Conservation (phyloP, 345 rosid species). For the Moricandia arvensis region DNA sequence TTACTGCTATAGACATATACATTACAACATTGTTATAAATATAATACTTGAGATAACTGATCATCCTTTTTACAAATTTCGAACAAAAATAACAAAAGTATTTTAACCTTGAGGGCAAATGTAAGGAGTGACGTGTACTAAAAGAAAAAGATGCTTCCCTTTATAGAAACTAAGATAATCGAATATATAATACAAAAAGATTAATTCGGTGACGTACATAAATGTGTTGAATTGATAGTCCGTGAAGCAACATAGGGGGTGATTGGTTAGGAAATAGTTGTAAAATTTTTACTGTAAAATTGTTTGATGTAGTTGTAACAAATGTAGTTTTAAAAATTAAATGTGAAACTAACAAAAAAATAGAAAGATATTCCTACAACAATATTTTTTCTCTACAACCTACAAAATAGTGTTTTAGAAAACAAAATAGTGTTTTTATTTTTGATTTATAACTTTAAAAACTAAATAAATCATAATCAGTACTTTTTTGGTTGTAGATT, state of each 20-base stretch:
- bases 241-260: constrained; percentile 32
- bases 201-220: constrained; percentile 31
- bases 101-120: neutral
- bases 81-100: neutral
- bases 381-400: too few relatives aligned
- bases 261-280: too few relatives aligned
- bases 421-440: too few relatives aligned
- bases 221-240: constrained; percentile 31
- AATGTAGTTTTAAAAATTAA: too few relatives aligned
- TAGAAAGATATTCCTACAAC: too few relatives aligned
- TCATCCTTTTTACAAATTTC: neutral
- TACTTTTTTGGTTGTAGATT: too few relatives aligned
- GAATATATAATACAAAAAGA: neutral
- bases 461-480: too few relatives aligned
- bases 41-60: neutral
- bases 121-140: constrained; percentile 5
- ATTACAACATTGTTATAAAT: neutral
- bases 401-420: too few relatives aligned
- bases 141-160: constrained; percentile 10
- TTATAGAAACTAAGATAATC: constrained; percentile 23
- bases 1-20: neutral
- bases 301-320: too few relatives aligned
- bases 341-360: too few relatives aligned
- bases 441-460: too few relatives aligned
- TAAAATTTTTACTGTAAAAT: too few relatives aligned